Evolutionary conservation across 306 rosid genomes (phyloP), one percentile per base, ranked within the genome.

Genomic region (Lupinus albus): DNA sequence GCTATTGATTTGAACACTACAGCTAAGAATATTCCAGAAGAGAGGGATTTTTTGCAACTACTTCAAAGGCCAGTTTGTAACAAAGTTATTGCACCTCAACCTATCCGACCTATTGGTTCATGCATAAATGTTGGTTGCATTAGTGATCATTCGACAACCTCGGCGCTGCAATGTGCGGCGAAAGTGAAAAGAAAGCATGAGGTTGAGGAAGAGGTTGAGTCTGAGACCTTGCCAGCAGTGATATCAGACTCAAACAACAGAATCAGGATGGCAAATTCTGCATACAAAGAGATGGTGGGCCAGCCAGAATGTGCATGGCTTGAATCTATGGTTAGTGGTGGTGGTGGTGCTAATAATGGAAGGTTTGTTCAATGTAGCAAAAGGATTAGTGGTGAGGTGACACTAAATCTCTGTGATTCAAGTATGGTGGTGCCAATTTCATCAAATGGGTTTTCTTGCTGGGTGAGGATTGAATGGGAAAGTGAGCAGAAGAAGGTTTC

Each of bases 291-390:
- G 73, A 74, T 93, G 89, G 89, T 93, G 61, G 97, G 99, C 5
- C 97, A 93, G 60, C 99, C 99, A 0, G 85, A 83, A 48, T 93
- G 97, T 48, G 46, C 83, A 0, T 93, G 99, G 99, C 96, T 93
- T 4, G 94, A 86, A 5, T 73, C 86, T 0, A 84, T 84, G 87
- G 82, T 73, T 32, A 59, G 56, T 12, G 11, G 71, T 13, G 71
- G 69, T 48, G 28, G 76, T 32, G 79, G n/a, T n/a, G n/a, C n/a
- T n/a, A n/a, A n/a, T n/a, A n/a, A 75, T 14, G 85, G 85, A 20
- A 61, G 61, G 20, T 38, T 44, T 14, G 44, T 44, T 14, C 76
- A 79, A 0, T 38, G 86, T 53, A 30, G 84, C 80, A 88, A 76
- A 61, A 86, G 99, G 84, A 86, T 93, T 48, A 75, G 90, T 44